Evolutionary conservation across 2,329 filamentous ascomycete genomes (phyloP).

Genomic region (Neocatenulostroma microsporum): DNA sequence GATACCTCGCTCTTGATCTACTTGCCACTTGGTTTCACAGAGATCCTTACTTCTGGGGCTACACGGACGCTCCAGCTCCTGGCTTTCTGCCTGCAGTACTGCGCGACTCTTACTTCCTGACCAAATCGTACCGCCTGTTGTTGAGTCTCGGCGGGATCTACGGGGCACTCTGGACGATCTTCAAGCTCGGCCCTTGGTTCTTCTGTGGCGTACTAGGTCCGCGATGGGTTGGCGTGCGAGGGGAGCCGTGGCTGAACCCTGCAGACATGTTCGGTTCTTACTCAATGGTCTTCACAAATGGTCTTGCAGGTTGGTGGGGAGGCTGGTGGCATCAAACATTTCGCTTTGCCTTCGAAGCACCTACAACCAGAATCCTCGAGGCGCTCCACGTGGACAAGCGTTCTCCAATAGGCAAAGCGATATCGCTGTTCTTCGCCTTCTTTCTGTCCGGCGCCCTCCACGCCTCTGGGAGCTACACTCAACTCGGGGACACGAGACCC

Average conservation of each 20-base stretch:
- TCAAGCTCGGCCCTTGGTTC: slow-evolving; percentile 54
- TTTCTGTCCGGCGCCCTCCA: slow-evolving; percentile 62
- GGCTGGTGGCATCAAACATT: slow-evolving; percentile 89
- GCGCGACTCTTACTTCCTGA: slow-evolving; percentile 37
- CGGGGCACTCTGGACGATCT: slow-evolving; percentile 53
- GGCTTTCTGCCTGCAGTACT: slow-evolving; percentile 39
- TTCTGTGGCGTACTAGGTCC: slow-evolving; percentile 53
- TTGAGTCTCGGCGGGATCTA: slow-evolving; percentile 52
- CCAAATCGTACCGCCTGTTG: slow-evolving; percentile 50
- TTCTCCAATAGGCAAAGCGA: slow-evolving; percentile 30
- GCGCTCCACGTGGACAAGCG: slow-evolving; percentile 24
- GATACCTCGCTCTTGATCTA: slow-evolving; percentile 63
- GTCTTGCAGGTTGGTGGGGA: slow-evolving; percentile 76
- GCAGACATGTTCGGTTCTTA: slow-evolving; percentile 48
- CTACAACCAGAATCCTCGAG: slow-evolving; percentile 43
- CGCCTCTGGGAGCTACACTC: slow-evolving; percentile 59
- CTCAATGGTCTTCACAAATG: slow-evolving; percentile 53
- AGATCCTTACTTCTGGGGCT: slow-evolving; percentile 67
- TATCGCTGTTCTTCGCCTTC: slow-evolving; percentile 52
- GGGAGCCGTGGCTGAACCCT: slow-evolving; percentile 55
- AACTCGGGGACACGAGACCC: slow-evolving; percentile 53
- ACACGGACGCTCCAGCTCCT: slow-evolving; percentile 31
- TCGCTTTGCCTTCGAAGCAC: slow-evolving; percentile 61
- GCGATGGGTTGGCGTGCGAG: slow-evolving; percentile 51
- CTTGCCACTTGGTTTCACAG: slow-evolving; percentile 61